A percentile compares a stretch with the other conserved stretches of the same genome.
Evolutionary conservation across 768 basidiomycete genomes (phyloP).

Genomic region (Glaciozyma martinii): DNA sequence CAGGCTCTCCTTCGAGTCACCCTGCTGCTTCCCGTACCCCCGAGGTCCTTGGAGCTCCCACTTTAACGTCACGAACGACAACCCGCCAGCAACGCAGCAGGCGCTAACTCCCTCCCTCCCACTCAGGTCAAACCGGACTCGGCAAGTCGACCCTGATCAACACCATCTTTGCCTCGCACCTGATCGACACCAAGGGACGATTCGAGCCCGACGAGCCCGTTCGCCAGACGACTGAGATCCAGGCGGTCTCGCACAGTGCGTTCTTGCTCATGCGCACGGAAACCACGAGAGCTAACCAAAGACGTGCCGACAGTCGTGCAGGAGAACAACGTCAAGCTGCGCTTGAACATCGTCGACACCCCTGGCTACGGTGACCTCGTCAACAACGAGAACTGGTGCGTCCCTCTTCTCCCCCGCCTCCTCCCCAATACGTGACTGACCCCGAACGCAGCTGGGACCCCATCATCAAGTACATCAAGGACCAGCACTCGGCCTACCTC

Average conservation of each 20-base stretch:
- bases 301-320: conserved; percentile 59
- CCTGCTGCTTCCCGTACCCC: no score
- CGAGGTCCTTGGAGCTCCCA: no score
- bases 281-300: no score
- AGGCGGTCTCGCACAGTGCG: conserved; percentile 85
- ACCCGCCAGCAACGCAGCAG: background rate
- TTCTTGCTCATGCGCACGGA: conserved; percentile 11
- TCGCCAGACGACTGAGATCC: conserved; percentile 93
- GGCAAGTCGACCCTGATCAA: conserved; percentile 98
- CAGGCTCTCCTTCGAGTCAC: no score
- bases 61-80: background rate
- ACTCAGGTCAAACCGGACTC: conserved; percentile 83
- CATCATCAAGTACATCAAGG: conserved; percentile 97
- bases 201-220: conserved; percentile 77
- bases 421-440: background rate
- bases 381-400: conserved; percentile 96
- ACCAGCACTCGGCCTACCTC: conserved; percentile 96
- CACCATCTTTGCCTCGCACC: conserved; percentile 96
- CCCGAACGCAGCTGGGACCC: conserved; percentile 76
- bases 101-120: background rate
- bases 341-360: conserved; percentile 96
- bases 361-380: conserved; percentile 97
- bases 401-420: background rate
- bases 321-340: conserved; percentile 88
- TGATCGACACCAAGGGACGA: conserved; percentile 95